Base-by-base conservation (phyloP, 306 rosid genomes). In the Prunus padus region DNA sequence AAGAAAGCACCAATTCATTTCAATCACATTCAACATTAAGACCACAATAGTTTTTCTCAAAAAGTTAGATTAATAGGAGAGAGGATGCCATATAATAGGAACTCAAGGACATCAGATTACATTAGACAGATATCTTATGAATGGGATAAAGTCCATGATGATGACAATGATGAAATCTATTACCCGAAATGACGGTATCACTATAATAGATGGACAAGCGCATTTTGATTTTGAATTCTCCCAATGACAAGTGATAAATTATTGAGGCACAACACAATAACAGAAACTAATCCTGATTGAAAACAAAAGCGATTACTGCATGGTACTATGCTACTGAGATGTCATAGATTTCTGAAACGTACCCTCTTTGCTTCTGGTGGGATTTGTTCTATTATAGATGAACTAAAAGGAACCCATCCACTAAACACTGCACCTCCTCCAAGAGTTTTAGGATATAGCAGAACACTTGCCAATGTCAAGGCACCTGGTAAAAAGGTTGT, bases 391-490 rank as follows among this genome's bases (percentile, higher is more conserved):
- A 28, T 19, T 47, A 85, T 65, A 37, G 98, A 84, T 11, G 87
- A 79, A 87, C 82, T 87, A 74, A 95, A 92, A 54, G 98, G 96
- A 85, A 95, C 84, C 93, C 93, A 92, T 65, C 98, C 93, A 63
- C 97, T 86, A 81, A 95, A 95, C 47, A 95, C 89, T 14, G 93
- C 96, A 65, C 89, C 97, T 72, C 97, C 97, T 31, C 97, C 96
- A 22, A 90, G 88, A 71, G 96, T 90, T 81, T 92, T 89, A 44
- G 97, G 98, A 86, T 92, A 92, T 31, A 95, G 69, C 59, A 92
- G 86, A 85, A 87, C 92, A 80, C 96, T 87, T 16, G 98, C 93
- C 86, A 94, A 81, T 15, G 96, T 86, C 84, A 91, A 84, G 61
- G 98, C 96, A 83, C 97, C 97, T 94, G 84, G 65, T 70, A 72